A percentile compares a stretch with the other conserved stretches of the same genome.
These are phyloP conservation scores for Paraphoma chrysanthemicola DNA, from an alignment of 2,329 filamentous ascomycete genomes.

Conservation along the genomic window DNA sequence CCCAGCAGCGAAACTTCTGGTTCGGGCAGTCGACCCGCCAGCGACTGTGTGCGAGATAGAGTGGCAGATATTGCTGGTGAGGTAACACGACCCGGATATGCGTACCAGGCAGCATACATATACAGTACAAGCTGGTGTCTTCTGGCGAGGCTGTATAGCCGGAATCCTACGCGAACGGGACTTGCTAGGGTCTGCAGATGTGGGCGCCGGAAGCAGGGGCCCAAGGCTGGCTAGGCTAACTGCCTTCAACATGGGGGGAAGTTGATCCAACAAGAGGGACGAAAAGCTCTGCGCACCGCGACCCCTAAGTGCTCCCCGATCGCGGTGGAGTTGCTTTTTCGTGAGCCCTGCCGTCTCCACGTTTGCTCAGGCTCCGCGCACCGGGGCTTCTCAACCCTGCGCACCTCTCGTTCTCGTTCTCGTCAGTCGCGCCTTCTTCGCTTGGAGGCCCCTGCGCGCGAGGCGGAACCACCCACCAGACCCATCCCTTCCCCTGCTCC, in stretches of 20 bases:
- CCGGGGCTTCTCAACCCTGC: background rate
- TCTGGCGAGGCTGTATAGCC: constrained; percentile 12
- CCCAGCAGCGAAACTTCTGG: background rate
- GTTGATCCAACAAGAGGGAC: constrained; percentile 8
- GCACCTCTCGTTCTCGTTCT: background rate
- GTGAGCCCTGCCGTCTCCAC: background rate
- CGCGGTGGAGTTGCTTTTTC: constrained; percentile 1
- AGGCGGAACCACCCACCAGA: background rate
- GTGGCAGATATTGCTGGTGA: constrained; percentile 3
- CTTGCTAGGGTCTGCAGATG: constrained; percentile 6
- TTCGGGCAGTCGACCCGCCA: background rate
- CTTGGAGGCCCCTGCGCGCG: background rate
- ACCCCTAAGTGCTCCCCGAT: constrained; percentile 2
- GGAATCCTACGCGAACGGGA: constrained; percentile 12
- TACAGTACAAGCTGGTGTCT: background rate
- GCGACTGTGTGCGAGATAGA: constrained; percentile 2
- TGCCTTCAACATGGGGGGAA: constrained; percentile 7
- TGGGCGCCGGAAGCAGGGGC: constrained; percentile 12
- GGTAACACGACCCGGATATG: background rate
- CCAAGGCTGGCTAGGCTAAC: constrained; percentile 3
- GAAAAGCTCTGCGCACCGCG: constrained; percentile 1
- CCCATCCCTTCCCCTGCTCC: constrained; percentile 1
- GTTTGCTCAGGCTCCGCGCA: background rate
- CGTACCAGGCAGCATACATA: background rate
- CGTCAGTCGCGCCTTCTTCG: constrained; percentile 6